Evolutionary conservation across 768 basidiomycete species (phyloP), one percentile per base, ranked within the genome.

Genomic region (Serendipita sp.): DNA sequence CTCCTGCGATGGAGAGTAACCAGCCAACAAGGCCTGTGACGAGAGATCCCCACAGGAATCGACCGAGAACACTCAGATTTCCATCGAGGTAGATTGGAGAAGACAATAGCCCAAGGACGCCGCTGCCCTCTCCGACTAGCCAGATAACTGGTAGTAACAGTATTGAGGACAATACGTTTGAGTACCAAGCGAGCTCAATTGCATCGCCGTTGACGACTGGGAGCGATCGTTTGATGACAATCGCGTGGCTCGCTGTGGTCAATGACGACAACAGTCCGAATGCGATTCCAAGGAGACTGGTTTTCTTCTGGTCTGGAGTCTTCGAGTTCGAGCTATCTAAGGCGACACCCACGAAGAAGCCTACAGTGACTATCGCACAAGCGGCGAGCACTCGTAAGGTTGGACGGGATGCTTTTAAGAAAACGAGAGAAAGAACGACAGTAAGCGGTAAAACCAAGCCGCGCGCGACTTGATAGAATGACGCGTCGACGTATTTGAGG

Each of bases 381-480:
- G 89, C 81, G 63, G 81, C 52, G 36, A 94, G 79, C 67, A 93
- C 87, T 36, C 80, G 80, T 3, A 84, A 71, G 16, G 91, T 88
- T 1, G 93, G 91, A 3, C 86, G 81, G 6, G 89, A 72, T 8
- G 55, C 55, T 66, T 84, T 79, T 36, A 96, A 83, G 71, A 90
- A 76, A 69, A 89, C 31, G 72, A 81, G 87, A 45, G 94, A 93
- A n/a, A 91, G 86, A 70, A 78, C 76, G 69, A 96, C 91, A 16
- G 95, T 98, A 78, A 92, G 88, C 0, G 95, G 94, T 27, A 98
- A 83, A 33, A 98, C 83, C 66, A 98, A 80, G 8, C 94, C 94
- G 15, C 94, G 86, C 0, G 94, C 94, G 67, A 98, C 87, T 76
- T 95, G 93, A 73, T 95, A 93, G 74, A 95, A 92, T 0, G 91